These are phyloP conservation scores for Neurospora tetraspora DNA, from an alignment of 495 filamentous ascomycete species.

Conservation along the genomic window DNA sequence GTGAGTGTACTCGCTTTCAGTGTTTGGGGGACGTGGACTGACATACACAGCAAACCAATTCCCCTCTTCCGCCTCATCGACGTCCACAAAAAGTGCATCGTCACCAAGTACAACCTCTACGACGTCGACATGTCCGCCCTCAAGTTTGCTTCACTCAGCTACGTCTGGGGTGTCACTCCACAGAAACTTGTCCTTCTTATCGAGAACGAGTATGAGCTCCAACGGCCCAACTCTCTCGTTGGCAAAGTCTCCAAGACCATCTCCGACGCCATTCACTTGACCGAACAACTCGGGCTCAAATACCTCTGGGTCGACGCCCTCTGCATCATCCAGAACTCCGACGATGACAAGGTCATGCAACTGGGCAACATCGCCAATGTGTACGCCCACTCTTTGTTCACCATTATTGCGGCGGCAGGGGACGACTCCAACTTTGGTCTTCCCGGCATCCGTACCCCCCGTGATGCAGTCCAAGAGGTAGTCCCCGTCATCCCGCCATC, in stretches of 20 bases:
- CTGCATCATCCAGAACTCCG: constrained; percentile 22
- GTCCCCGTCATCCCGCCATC: not conserved
- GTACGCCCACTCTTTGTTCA: constrained; percentile 10
- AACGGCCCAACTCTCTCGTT: constrained; percentile 1
- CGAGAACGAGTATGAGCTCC: constrained; percentile 1
- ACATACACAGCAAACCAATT: not conserved
- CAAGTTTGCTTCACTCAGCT: constrained; percentile 1
- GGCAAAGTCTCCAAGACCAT: constrained; percentile 9
- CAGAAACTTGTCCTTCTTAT: not conserved
- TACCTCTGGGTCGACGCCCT: constrained; percentile 23
- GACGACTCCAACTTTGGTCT: not conserved
- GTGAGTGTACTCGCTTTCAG: not conserved
- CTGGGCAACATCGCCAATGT: constrained; percentile 12
- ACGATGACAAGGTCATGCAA: constrained; percentile 13
- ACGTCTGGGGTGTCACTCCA: constrained; percentile 2
- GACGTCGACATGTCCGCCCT: not conserved
- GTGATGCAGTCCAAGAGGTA: not conserved
- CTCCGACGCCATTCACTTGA: constrained; percentile 12
- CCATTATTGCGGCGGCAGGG: constrained; percentile 8
- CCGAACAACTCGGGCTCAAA: constrained; percentile 9
- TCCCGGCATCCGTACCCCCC: not conserved
- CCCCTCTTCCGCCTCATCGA: not conserved
- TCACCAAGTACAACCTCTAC: not conserved
- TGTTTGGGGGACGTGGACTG: not conserved
- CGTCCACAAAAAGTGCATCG: not conserved